Evolutionary conservation across 192 early-diverging fungal genomes (phyloP).

Genomic region (Backusella luteola): DNA sequence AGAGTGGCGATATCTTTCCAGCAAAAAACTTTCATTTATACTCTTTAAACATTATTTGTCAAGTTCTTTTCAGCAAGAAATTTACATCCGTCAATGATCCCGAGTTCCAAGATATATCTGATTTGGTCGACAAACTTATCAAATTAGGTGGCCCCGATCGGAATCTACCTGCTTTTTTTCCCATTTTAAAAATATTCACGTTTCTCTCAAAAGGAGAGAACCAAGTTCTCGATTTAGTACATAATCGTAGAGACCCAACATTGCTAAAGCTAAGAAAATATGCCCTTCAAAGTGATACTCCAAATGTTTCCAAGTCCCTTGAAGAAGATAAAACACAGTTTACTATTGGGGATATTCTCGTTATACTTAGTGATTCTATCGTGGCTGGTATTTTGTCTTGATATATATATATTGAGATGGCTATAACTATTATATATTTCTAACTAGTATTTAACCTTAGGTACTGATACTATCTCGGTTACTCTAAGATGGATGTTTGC

Average conservation of each 20-base stretch:
- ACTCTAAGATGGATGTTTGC: slow-evolving; percentile 21
- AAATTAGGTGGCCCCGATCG: neutral
- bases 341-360: neutral
- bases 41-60: slow-evolving; percentile 1
- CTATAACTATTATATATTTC: neutral
- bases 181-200: neutral
- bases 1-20: neutral
- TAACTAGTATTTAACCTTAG: neutral
- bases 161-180: neutral
- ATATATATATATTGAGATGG: neutral
- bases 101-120: neutral
- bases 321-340: neutral
- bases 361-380: neutral
- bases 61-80: neutral
- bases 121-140: neutral
- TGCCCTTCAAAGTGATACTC: neutral
- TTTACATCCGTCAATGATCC: neutral
- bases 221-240: neutral
- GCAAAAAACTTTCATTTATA: neutral
- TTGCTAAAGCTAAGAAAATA: neutral
- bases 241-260: neutral
- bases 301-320: neutral
- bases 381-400: neutral
- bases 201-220: neutral
- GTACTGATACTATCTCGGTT: slow-evolving; percentile 7